Evolutionary conservation across 306 rosid species (phyloP).

Genomic region (Castanopsis chinensis): DNA sequence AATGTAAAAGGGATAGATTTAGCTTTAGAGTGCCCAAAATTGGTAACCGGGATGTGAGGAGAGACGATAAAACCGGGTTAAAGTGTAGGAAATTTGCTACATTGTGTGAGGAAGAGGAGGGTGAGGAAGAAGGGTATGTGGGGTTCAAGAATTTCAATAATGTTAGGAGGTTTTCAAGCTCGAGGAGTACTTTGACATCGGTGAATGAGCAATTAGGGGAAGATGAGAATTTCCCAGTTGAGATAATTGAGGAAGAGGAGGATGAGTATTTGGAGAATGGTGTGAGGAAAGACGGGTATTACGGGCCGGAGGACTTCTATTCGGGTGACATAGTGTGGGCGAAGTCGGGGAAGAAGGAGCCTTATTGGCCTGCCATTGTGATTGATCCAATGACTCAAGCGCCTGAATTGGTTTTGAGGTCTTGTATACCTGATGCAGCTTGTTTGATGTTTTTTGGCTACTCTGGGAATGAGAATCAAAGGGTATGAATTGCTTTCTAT

Average conservation of each 20-base stretch:
- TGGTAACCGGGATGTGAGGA: constrained; percentile 41
- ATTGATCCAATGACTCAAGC: constrained; percentile 93
- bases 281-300: constrained; percentile 49
- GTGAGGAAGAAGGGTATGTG: constrained; percentile 21
- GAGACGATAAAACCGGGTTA: constrained; percentile 43
- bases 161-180: constrained; percentile 44
- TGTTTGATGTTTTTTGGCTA: constrained; percentile 98
- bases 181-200: constrained; percentile 41
- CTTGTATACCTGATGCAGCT: constrained; percentile 89
- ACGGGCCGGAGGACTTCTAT: constrained; percentile 94
- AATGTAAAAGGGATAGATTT: constrained; percentile 51
- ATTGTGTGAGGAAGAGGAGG: constrained; percentile 47
- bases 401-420: constrained; percentile 88
- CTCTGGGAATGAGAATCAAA: constrained; percentile 69
- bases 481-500: constrained; percentile 53
- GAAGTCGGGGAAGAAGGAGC: constrained; percentile 88
- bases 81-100: constrained; percentile 43
- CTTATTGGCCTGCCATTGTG: constrained; percentile 99
- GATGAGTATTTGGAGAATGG: constrained; percentile 33
- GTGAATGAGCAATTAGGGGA: constrained; percentile 39
- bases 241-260: constrained; percentile 40
- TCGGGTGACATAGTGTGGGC: constrained; percentile 98
- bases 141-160: constrained; percentile 37
- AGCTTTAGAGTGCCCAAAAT: constrained; percentile 46
- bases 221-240: constrained; percentile 41